Evolutionary conservation across 192 early-diverging fungal genomes (phyloP).

Genomic region (Oehlia diaphana): DNA sequence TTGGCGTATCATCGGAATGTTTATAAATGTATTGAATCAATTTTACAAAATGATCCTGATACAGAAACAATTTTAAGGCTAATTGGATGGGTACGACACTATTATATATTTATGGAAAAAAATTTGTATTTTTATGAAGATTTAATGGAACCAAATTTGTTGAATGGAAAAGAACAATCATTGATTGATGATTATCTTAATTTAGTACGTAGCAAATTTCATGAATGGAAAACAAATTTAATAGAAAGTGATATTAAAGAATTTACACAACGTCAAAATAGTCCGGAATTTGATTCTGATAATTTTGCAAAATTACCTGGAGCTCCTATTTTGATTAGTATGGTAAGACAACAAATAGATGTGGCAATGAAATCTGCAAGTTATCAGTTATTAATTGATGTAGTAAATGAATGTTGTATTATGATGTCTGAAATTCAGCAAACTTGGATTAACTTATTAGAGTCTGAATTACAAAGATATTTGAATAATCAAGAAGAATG

Average conservation of each 20-base stretch:
- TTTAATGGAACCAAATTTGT: conserved; percentile 83
- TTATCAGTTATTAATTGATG: conserved; percentile 82
- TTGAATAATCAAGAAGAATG: conserved; percentile 69
- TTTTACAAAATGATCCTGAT: conserved; percentile 73
- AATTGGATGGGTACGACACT: conserved; percentile 89
- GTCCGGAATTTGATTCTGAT: conserved; percentile 78
- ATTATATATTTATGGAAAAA: conserved; percentile 82
- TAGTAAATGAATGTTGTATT: conserved; percentile 74
- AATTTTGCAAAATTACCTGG: conserved; percentile 79
- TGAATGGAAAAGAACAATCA: conserved; percentile 91
- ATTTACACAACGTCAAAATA: conserved; percentile 67
- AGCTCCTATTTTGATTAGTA: conserved; percentile 89
- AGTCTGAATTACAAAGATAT: conserved; percentile 77
- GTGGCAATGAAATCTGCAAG: conserved; percentile 80
- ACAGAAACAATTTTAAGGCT: conserved; percentile 81
- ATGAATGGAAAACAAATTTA: conserved; percentile 92
- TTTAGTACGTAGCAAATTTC: conserved; percentile 79
- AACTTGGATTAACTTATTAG: conserved; percentile 79
- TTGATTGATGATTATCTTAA: conserved; percentile 88
- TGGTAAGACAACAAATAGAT: conserved; percentile 97
- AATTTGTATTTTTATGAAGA: conserved; percentile 86
- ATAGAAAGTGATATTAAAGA: conserved; percentile 78
- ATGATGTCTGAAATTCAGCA: conserved; percentile 82
- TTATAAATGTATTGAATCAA: conserved; percentile 72
- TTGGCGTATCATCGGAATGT: conserved; percentile 94